Evolutionary conservation across 2,329 filamentous ascomycete species (phyloP), one percentile per base, ranked within the genome.

Genomic region (Talaromyces sp.): DNA sequence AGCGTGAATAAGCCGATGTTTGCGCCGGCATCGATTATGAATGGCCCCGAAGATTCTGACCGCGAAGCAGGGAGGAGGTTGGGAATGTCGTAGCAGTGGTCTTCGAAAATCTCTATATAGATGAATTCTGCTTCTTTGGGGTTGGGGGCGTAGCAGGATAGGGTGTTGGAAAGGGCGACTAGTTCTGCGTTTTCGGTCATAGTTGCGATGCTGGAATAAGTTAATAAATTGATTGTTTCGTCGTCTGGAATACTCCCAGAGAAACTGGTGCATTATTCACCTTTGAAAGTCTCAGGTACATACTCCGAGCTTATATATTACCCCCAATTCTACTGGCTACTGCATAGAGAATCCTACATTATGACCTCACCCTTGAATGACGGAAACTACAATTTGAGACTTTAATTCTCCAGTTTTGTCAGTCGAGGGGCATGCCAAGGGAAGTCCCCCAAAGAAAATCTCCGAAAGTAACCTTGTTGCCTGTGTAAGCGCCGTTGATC

Each of bases 71-170:
- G 15, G 7, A 25, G 11, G 17, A 54, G n/a, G 6, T n/a, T 37
- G 3, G 31, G 33, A 13, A 52, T 39, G 31, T 61, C 22, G 59
- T 61, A 61, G 19, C 59, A 61, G 45, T 61, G 59, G 7, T 52
- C 59, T 17, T 50, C 59, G 59, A 61, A 61, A 2, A 61, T 61
- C 9, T 61, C 59, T 13, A 52, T 61, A 7, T 61, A 39, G 31
- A 61, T 61, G 59, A 61, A 61, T 15, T 50, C 31, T 49, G 59
- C 59, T 39, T 61, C 59, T 37, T 61, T 43, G 4, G 43, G 33
- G 33, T 41, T 61, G 27, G 59, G 35, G 3, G 56, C 56, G 56
- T 58, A 58, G 39, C 56, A 58, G 19, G 56, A 58, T 15, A 54
- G 31, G n/a, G 9, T 35, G 10, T 22, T 37, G 50, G 31, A 7